These are phyloP conservation scores for Paecilomyces sp. DNA, from an alignment of 2,329 filamentous ascomycete species.

Conservation along the genomic window DNA sequence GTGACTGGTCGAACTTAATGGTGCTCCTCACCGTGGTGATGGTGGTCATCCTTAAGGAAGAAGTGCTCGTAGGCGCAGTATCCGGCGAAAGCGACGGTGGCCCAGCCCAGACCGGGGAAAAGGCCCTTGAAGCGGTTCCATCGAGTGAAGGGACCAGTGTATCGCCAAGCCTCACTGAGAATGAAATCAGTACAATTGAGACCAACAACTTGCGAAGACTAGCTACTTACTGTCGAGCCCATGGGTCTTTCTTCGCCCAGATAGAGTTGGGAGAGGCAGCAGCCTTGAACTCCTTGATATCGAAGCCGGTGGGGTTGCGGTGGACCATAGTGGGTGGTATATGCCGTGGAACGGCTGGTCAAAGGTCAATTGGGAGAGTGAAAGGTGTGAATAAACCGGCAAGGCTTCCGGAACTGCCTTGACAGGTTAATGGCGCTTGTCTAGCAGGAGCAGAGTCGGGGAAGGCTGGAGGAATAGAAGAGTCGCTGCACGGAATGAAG, in stretches of 20 bases:
- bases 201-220: not conserved
- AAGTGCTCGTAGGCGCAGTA: constrained; percentile 89
- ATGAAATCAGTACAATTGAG: constrained; percentile 9
- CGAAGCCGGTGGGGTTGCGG: constrained; percentile 81
- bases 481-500: constrained; percentile 12
- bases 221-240: constrained; percentile 51
- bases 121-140: constrained; percentile 80
- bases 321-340: constrained; percentile 41
- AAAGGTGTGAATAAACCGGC: not conserved
- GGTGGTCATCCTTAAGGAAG: constrained; percentile 66
- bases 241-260: constrained; percentile 50
- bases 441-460: not conserved
- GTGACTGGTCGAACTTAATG: constrained; percentile 40
- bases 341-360: constrained; percentile 1
- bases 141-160: constrained; percentile 78
- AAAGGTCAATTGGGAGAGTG: constrained; percentile 7
- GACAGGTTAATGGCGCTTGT: not conserved
- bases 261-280: constrained; percentile 54
- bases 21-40: constrained; percentile 49
- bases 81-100: constrained; percentile 78
- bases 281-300: constrained; percentile 70
- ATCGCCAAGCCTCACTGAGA: constrained; percentile 86
- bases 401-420: not conserved
- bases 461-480: constrained; percentile 5
- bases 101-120: constrained; percentile 89